Base-by-base conservation (phyloP, 768 basidiomycete species). In the Amanita pseudoporphyria region DNA sequence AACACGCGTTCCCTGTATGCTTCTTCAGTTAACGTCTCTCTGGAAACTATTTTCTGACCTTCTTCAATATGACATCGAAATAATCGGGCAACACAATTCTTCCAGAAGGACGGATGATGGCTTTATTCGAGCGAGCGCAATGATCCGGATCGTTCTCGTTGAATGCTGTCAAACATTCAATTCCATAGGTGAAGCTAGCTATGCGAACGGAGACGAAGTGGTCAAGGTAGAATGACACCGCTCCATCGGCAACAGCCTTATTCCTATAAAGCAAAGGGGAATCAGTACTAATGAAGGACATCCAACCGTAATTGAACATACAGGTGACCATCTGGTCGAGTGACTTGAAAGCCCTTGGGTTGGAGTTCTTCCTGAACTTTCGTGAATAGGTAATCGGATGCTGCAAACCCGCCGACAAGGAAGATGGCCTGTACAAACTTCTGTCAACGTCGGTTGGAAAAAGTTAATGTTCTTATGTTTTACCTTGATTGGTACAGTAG, bases 381-480 rank as follows among this genome's bases (percentile, higher is more conserved):
- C 2, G 62, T 58, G 55, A 68, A 75, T n/a, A 81, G 57, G 67
- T 73, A 80, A 45, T 78, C 73, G 50, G 72, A 79, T 1, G 77
- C 76, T 12, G 76, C 72, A 57, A 80, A 81, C 0, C 78, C 79
- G 19, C 79, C 79, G 3, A 81, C 78, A 1, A 82, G 68, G 28
- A 74, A 65, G 21, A 73, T 66, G 21, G 67, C 64, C 72, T 73
- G 22, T 4, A 5, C 19, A 39, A 9, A 37, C 14, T 26, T 5
- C 31, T 13, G 21, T 22, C 16, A 37, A 14, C n/a, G 14, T 12
- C 47, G 62, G 62, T n/a, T 60, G 52, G 14, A 22, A n/a, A 14
- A 19, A 49, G 37, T 31, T 41, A 30, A 16, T 39, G 28, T 9
- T 9, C n/a, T n/a, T n/a, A 40, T 9, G 45, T 39, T 16, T 39